phyloP scores from a whole-genome alignment of 371 early-diverging fungal genomes.

The Circinella minor region DNA sequence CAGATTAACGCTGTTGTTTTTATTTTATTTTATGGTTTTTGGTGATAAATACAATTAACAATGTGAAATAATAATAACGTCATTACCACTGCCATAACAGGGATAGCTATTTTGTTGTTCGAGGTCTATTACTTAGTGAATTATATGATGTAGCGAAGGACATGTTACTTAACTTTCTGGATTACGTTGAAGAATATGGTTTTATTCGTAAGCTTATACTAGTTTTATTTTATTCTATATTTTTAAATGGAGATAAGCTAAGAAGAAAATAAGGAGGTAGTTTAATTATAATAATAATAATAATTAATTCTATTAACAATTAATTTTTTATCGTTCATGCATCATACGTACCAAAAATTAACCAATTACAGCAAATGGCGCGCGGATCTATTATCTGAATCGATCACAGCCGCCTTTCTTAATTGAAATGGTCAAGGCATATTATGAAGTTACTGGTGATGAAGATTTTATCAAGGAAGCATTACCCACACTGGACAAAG shows the following conservation, averaged over 20 bases:
- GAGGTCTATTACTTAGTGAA: slow-evolving; percentile 77
- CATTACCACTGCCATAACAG: slow-evolving; percentile 15
- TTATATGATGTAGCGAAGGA: slow-evolving; percentile 60
- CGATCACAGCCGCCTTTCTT: slow-evolving; percentile 92
- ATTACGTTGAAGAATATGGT: slow-evolving; percentile 72
- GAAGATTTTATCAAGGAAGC: slow-evolving; percentile 47
- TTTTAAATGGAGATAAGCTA: too few relatives aligned
- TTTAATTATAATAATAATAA: too few relatives aligned
- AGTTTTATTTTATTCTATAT: background rate
- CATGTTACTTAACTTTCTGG: slow-evolving; percentile 73
- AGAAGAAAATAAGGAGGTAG: background rate
- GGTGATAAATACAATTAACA: too few relatives aligned
- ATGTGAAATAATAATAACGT: too few relatives aligned
- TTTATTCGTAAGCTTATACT: slow-evolving; percentile 70
- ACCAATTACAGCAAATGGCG: slow-evolving; percentile 71
- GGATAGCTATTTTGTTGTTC: slow-evolving; percentile 84
- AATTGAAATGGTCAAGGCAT: slow-evolving; percentile 71
- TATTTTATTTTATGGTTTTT: too few relatives aligned
- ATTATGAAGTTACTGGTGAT: slow-evolving; percentile 62
- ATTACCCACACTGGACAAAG: slow-evolving; percentile 63
- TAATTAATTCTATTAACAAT: too few relatives aligned
- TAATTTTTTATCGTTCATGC: background rate
- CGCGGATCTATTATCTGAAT: slow-evolving; percentile 84
- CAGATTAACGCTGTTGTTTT: too few relatives aligned
- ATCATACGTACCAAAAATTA: background rate